Evolutionary conservation across 345 rosid genomes (phyloP), one percentile per base, ranked within the genome.

Genomic region (Microcos paniculata): DNA sequence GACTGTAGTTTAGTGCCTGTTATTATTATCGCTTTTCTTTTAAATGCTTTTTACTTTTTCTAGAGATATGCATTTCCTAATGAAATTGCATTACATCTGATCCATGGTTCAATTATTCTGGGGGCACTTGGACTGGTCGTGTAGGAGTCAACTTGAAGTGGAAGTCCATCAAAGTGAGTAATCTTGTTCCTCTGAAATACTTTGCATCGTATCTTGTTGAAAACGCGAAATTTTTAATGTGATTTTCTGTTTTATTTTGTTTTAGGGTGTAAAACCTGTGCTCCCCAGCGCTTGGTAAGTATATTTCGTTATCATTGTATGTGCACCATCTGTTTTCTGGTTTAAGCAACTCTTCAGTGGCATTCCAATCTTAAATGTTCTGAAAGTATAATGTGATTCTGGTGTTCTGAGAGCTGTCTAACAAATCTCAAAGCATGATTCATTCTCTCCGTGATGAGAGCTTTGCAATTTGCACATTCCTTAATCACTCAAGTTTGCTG

Each of bases 61-160:
- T 58, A 31, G 46, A 56, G 61, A 15, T 65, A 16, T 76, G 38
- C 63, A 46, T 76, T 23, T 81, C 78, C 89, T 87, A 79, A 88
- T 78, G 77, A 76, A 73, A 71, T 82, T 87, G 82, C 80, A 78
- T 90, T 87, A 56, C 84, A 82, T 90, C 86, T 91, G 89, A 85
- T 86, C 81, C 87, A 86, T 88, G 89, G 82, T 80, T 81, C 82
- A 78, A 69, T 78, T 63, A 71, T 78, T 77, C 74, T 80, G 90
- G 92, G 85, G 92, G 89, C 81, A 76, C 64, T 82, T 83, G 87
- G 87, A 56, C 75, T 18, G 82, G 86, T 75, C 80, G 73, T 77
- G 38, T 75, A 77, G 62, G 85, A 84, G 74, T 78, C 81, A 48
- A 73, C 57, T 79, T 82, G 80, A 80, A 75, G 82, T 76, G 63